These are phyloP conservation scores for Nicotiana attenuata DNA, from an alignment of 257 asterid species.

Conservation along the genomic window DNA sequence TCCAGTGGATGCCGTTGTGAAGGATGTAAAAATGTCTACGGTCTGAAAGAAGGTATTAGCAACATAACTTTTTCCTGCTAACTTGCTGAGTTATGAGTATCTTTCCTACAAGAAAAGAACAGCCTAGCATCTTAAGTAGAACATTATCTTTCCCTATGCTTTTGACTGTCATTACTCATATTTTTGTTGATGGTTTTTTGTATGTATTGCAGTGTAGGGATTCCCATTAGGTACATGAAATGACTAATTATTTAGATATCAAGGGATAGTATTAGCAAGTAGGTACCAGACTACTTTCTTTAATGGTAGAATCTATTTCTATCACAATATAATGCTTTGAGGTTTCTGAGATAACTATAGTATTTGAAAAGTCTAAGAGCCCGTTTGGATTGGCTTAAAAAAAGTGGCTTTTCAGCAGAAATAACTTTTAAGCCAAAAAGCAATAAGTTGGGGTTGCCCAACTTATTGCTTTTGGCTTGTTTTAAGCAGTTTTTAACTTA, in stretches of 20 bases:
- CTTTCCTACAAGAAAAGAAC: background rate
- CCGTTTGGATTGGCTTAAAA: no score
- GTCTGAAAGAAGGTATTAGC: constrained; percentile 63
- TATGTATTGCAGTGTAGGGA: background rate
- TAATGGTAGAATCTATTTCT: background rate
- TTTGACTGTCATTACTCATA: background rate
- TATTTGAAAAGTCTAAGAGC: background rate
- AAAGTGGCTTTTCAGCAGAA: no score
- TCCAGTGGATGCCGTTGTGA: constrained; percentile 85
- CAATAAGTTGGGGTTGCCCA: no score
- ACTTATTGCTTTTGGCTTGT: no score
- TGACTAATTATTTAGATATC: background rate
- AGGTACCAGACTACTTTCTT: background rate
- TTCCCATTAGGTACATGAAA: background rate
- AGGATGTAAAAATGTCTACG: constrained; percentile 68
- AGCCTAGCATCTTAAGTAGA: background rate
- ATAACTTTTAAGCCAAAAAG: no score
- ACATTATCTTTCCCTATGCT: background rate
- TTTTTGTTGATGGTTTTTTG: background rate
- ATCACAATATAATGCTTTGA: background rate
- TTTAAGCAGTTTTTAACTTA: no score
- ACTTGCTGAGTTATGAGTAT: background rate
- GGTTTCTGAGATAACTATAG: background rate
- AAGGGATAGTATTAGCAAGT: background rate
- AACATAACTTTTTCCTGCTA: background rate